Evolutionary conservation across 2,329 filamentous ascomycete species (phyloP), one percentile per base, ranked within the genome.

Genomic region (Tolypocladium amazonense): DNA sequence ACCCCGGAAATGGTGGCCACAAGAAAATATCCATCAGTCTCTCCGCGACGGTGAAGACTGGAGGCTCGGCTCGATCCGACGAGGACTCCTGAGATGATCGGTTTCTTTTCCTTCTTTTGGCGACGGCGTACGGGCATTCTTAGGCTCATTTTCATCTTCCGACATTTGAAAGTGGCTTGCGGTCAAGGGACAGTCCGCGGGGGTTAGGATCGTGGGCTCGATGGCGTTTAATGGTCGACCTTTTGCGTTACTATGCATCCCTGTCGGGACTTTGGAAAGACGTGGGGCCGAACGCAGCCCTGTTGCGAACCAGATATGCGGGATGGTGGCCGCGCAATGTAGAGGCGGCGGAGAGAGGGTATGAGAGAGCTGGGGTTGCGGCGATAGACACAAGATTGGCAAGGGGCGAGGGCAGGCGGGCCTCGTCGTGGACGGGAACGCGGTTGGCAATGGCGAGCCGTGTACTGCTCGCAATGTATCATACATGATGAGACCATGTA

Each of bases 21-120:
- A 81, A 77, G 65, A 85, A 84, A 70, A 85, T 86, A 65, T 76
- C 82, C 59, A 86, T 86, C 65, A 84, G 79, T 66, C 72, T 85
- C 39, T 79, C 81, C 7, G 71, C 80, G 5, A 72, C 74, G 38
- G 64, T 79, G 33, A 78, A 75, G 67, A 75, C 74, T 39, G 74
- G 72, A 12, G 73, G 72, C 30, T 68, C 69, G 50, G 62, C 71
- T 53, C 69, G 73, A 61, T 73, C 74, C 35, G 74, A 75, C 59
- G 76, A 77, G 27, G 73, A 77, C 58, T 69, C 71, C 43, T 78
- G 57, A 64, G 23, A 3, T 27, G 43, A 38, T 37, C 3, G 11
- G 23, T 41, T 33, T 11, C 23, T 33, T 41, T 23, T 59, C 50
- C 57, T 55, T 55, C 57, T 55, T 38, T 39, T 45, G 65, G 62